Percentiles rank a stretch among this genome's conserved stretches.
Evolutionary conservation across 257 asterid genomes (phyloP).

Genomic region (Lithospermum erythrorhizon): DNA sequence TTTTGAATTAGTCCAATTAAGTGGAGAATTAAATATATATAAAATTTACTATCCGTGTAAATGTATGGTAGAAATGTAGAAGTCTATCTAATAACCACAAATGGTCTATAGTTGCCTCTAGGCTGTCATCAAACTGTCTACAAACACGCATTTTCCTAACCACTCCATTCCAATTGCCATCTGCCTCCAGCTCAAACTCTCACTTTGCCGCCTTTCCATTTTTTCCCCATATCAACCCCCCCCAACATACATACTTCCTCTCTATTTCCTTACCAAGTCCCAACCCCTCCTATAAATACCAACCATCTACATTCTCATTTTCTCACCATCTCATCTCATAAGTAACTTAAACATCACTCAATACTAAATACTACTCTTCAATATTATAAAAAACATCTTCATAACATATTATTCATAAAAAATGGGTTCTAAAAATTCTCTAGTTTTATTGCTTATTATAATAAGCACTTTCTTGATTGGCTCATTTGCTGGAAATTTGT

Average conservation of each 20-base stretch:
- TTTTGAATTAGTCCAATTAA: too few relatives aligned
- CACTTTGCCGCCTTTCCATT: neutral
- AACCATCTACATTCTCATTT: neutral
- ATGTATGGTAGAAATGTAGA: too few relatives aligned
- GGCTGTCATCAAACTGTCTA: neutral
- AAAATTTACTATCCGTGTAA: too few relatives aligned
- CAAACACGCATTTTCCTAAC: neutral
- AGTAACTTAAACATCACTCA: neutral
- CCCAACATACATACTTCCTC: neutral
- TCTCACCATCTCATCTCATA: neutral
- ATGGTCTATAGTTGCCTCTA: neutral
- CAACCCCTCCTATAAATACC: neutral
- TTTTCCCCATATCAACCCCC: neutral
- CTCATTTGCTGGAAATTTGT: slow-evolving; percentile 11
- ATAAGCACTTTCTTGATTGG: neutral
- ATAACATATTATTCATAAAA: too few relatives aligned
- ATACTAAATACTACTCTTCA: neutral
- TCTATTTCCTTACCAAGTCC: neutral
- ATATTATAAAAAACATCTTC: too few relatives aligned
- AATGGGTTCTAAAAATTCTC: neutral
- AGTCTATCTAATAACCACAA: too few relatives aligned
- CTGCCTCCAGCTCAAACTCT: neutral
- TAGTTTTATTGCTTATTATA: neutral
- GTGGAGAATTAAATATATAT: too few relatives aligned
- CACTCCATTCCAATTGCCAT: neutral